Evolutionary conservation across 352 stramenopile species (phyloP).

Genomic region (Phytophthora ohioensis): DNA sequence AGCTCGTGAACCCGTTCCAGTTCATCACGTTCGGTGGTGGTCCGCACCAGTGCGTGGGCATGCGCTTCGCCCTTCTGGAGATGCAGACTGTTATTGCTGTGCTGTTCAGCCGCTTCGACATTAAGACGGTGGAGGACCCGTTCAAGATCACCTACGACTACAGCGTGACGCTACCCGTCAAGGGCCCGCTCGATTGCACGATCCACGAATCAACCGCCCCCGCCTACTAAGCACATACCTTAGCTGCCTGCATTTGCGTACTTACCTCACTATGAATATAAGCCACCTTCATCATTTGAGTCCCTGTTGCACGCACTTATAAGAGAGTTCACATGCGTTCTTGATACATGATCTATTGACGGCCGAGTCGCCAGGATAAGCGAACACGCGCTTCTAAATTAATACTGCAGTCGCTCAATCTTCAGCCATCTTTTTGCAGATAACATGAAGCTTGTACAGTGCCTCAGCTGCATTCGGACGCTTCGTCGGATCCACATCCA

Average conservation of each 20-base stretch:
- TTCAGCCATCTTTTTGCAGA: constrained; percentile 23
- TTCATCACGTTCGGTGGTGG: constrained; percentile 69
- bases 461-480: constrained; percentile 39
- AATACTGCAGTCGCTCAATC: neutral
- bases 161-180: constrained; percentile 49
- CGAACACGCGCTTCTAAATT: constrained; percentile 24
- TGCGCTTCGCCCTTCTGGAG: constrained; percentile 56
- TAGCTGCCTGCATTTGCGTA: neutral
- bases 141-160: constrained; percentile 55
- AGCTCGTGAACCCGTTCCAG: constrained; percentile 56
- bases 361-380: too few relatives aligned
- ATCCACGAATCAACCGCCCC: constrained; percentile 28
- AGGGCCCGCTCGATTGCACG: constrained; percentile 41
- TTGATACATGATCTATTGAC: too few relatives aligned
- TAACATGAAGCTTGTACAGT: constrained; percentile 40
- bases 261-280: constrained; percentile 12
- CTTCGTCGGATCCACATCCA: constrained; percentile 26
- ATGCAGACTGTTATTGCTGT: constrained; percentile 55
- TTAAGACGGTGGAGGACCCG: constrained; percentile 45
- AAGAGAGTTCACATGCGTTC: too few relatives aligned
- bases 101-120: constrained; percentile 51
- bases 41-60: constrained; percentile 62
- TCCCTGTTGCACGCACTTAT: neutral
- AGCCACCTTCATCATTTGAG: constrained; percentile 6
- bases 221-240: constrained; percentile 27